These are phyloP conservation scores for Fusarium bulbicola DNA, from an alignment of 2,329 filamentous ascomycete species.

Conservation along the genomic window DNA sequence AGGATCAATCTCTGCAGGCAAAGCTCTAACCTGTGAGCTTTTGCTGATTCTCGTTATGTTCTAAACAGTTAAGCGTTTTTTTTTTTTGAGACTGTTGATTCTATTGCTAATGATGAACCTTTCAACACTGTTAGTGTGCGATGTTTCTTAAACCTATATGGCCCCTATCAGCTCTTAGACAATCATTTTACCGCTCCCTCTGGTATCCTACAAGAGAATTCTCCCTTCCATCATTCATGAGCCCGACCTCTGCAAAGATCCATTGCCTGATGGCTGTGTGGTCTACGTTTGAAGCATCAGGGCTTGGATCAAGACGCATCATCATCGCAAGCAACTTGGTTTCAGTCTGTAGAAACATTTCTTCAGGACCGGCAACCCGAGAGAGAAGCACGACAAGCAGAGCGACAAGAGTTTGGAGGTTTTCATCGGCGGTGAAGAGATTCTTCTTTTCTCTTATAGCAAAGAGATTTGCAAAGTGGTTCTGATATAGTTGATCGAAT, in stretches of 20 bases:
- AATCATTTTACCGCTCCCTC: too few species aligned
- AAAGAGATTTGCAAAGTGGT: too few species aligned
- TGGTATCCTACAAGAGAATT: too few species aligned
- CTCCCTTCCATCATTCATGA: too few species aligned
- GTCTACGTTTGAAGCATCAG: too few species aligned
- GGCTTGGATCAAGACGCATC: too few species aligned
- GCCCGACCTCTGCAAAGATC: too few species aligned
- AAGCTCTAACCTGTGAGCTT: slow-evolving; percentile 1
- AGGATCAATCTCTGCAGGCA: not conserved
- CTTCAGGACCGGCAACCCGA: too few species aligned
- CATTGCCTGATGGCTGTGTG: too few species aligned
- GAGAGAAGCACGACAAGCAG: not conserved
- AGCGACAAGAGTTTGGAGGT: not conserved
- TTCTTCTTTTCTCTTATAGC: not conserved
- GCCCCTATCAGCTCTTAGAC: not conserved
- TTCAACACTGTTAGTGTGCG: not conserved
- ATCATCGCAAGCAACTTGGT: rapidly evolving
- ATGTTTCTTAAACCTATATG: not conserved
- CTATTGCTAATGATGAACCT: not conserved
- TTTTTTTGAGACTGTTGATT: not conserved
- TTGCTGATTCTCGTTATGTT: not conserved
- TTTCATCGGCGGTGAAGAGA: not conserved
- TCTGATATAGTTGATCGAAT: too few species aligned
- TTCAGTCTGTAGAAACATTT: too few species aligned
- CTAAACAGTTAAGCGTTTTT: too few species aligned